Evolutionary conservation across 1,284 basidiomycete species (phyloP).

Genomic region (Volvariella surrecta): DNA sequence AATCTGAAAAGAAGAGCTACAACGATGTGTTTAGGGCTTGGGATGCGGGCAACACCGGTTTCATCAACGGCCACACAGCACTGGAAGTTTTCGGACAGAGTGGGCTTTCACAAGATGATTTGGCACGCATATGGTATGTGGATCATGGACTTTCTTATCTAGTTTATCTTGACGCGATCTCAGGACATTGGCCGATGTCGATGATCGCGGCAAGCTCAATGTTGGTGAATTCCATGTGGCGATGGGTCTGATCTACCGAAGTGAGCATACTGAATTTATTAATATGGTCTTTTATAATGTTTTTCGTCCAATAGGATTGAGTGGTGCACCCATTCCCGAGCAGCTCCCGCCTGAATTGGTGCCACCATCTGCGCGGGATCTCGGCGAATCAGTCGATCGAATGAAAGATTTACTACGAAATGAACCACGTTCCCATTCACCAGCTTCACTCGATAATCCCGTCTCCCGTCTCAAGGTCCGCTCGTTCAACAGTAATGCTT

Average conservation of each 20-base stretch:
- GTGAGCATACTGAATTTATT: slow-evolving; percentile 41
- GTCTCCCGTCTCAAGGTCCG: slow-evolving; percentile 60
- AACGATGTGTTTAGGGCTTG: slow-evolving; percentile 96
- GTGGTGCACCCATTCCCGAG: slow-evolving; percentile 89
- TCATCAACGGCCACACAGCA: slow-evolving; percentile 83
- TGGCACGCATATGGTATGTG: slow-evolving; percentile 90
- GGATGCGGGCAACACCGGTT: slow-evolving; percentile 81
- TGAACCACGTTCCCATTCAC: slow-evolving; percentile 62
- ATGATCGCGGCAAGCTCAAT: slow-evolving; percentile 91
- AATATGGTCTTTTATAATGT: slow-evolving; percentile 3
- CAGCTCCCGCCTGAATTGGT: slow-evolving; percentile 84
- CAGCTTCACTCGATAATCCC: slow-evolving; percentile 39
- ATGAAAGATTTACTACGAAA: slow-evolving; percentile 87
- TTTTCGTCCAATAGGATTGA: slow-evolving; percentile 53
- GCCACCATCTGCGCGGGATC: slow-evolving; percentile 88
- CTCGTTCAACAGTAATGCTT: slow-evolving; percentile 54
- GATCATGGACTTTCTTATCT: not conserved
- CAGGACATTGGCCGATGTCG: slow-evolving; percentile 85
- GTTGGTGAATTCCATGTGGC: slow-evolving; percentile 97
- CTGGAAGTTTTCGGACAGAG: slow-evolving; percentile 94
- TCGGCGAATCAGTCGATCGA: slow-evolving; percentile 88
- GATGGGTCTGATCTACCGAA: slow-evolving; percentile 96
- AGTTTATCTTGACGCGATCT: slow-evolving; percentile 4
- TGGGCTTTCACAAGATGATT: slow-evolving; percentile 81
- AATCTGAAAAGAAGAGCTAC: slow-evolving; percentile 94